Conservation (phyloP, 2,329 filamentous ascomycete genomes). For the Phoma sp. region DNA sequence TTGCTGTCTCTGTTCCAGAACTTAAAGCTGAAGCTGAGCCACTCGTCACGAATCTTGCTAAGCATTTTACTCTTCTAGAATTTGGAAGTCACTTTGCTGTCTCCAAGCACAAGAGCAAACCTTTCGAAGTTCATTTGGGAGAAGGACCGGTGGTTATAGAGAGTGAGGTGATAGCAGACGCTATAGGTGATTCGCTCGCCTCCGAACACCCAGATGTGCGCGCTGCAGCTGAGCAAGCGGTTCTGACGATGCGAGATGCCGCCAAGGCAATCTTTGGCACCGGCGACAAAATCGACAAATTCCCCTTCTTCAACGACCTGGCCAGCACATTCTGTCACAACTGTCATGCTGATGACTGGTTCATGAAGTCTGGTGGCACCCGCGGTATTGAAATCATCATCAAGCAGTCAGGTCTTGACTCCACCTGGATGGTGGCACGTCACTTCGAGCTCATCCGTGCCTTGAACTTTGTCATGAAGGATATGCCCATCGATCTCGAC, state of each 20-base stretch:
- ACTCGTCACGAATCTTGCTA: conserved; percentile 81
- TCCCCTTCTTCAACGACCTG: conserved; percentile 86
- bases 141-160: conserved; percentile 90
- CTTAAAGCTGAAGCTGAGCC: conserved; percentile 77
- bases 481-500: conserved; percentile 93
- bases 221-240: conserved; percentile 80
- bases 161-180: conserved; percentile 84
- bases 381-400: conserved; percentile 88
- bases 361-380: conserved; percentile 92
- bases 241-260: conserved; percentile 79
- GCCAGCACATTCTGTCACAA: conserved; percentile 88
- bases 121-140: conserved; percentile 84
- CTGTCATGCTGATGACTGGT: conserved; percentile 98
- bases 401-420: conserved; percentile 83
- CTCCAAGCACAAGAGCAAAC: conserved; percentile 75
- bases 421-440: conserved; percentile 80
- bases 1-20: conserved; percentile 81
- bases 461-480: conserved; percentile 97
- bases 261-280: conserved; percentile 81
- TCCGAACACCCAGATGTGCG: conserved; percentile 83
- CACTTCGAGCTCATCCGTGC: conserved; percentile 89
- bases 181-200: conserved; percentile 86
- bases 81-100: conserved; percentile 84
- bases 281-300: conserved; percentile 71
- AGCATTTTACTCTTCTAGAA: conserved; percentile 90